A percentile compares a stretch with the other conserved stretches of the same genome.
These are phyloP conservation scores for Pleurotus eryngii DNA, from an alignment of 768 basidiomycete species.

Conservation along the genomic window DNA sequence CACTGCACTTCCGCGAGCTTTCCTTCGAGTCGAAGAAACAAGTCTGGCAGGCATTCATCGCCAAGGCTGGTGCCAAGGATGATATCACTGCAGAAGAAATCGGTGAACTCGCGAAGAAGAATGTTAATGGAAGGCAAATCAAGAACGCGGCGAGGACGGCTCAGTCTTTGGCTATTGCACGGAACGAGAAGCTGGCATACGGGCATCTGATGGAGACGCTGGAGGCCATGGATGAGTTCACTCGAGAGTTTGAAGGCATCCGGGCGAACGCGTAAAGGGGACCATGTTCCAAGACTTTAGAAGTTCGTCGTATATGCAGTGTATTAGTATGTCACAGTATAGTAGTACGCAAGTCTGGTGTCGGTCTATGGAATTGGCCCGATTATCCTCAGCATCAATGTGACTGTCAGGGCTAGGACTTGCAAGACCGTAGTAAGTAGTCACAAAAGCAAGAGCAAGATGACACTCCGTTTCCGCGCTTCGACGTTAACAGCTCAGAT, in stretches of 20 bases:
- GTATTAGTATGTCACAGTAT: no score
- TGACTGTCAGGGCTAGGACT: no score
- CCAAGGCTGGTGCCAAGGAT: constrained; percentile 33
- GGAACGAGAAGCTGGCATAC: constrained; percentile 43
- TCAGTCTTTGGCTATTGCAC: constrained; percentile 51
- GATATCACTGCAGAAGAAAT: constrained; percentile 40
- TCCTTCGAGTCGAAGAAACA: constrained; percentile 47
- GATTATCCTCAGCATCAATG: no score
- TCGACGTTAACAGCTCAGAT: no score
- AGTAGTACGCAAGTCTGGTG: no score
- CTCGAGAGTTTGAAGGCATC: constrained; percentile 35
- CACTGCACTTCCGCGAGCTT: constrained; percentile 62
- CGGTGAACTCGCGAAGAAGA: constrained; percentile 41
- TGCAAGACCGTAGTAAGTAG: no score
- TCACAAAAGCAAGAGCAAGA: no score
- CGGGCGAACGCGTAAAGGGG: background rate
- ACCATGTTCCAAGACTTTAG: no score
- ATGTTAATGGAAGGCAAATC: constrained; percentile 64
- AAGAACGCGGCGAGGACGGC: constrained; percentile 69
- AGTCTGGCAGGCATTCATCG: constrained; percentile 63
- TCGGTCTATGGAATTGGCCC: no score
- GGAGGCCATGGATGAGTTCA: constrained; percentile 63
- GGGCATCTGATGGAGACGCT: constrained; percentile 54
- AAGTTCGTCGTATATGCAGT: no score
- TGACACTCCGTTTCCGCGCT: no score